Percentiles rank a stretch among this genome's conserved stretches.
These are phyloP conservation scores for Xylaria longipes DNA, from an alignment of 495 filamentous ascomycete species.

Conservation along the genomic window DNA sequence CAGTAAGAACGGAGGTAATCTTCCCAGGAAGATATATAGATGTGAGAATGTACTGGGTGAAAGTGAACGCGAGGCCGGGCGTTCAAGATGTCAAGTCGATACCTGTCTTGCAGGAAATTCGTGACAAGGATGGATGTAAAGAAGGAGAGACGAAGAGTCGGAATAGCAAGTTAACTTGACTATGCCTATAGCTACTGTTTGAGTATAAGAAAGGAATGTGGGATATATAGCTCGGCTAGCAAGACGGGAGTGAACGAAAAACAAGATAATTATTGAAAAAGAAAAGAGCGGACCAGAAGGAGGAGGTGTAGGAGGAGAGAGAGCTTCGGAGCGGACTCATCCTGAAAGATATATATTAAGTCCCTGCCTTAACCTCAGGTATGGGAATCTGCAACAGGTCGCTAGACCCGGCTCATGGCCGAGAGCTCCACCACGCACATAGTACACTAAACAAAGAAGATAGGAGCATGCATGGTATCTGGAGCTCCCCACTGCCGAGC, in stretches of 20 bases:
- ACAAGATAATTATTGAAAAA: conserved; percentile 32
- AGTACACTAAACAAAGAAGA: conserved; percentile 17
- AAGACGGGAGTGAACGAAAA: conserved; percentile 32
- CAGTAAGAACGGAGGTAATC: not conserved
- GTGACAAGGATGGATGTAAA: conserved; percentile 24
- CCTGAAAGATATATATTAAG: conserved; percentile 43
- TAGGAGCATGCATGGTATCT: conserved; percentile 22
- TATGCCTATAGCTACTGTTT: conserved; percentile 25
- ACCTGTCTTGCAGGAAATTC: conserved; percentile 40
- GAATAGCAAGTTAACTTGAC: conserved; percentile 23
- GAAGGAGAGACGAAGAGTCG: conserved; percentile 34
- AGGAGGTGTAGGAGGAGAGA: conserved; percentile 26
- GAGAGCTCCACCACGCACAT: conserved; percentile 15
- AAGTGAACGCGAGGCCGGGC: conserved; percentile 27
- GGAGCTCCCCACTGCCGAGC: conserved; percentile 18
- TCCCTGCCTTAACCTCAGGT: conserved; percentile 28
- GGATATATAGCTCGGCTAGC: conserved; percentile 38
- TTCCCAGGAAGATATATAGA: conserved; percentile 24
- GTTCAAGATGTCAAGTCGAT: conserved; percentile 29
- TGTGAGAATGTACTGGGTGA: not conserved
- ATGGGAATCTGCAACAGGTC: conserved; percentile 25
- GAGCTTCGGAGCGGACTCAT: conserved; percentile 30
- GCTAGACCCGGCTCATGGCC: conserved; percentile 13
- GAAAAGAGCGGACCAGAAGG: conserved; percentile 27
- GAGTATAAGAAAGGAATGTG: conserved; percentile 40